Conservation (phyloP, 2,329 filamentous ascomycete species). For the Fusarium nygamai region DNA sequence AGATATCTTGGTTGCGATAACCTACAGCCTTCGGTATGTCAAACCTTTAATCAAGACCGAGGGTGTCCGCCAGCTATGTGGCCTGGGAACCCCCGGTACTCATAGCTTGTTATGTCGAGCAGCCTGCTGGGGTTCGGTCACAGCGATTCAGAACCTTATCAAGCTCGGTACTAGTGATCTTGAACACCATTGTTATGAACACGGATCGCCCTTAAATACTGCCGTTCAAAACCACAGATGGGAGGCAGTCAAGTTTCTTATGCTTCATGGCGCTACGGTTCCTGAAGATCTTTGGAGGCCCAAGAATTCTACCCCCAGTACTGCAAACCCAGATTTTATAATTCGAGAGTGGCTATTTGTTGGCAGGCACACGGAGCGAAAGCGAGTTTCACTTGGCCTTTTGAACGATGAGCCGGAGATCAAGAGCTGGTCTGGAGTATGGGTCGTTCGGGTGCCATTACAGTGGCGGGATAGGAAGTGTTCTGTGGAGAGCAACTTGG, state of each 20-base stretch:
- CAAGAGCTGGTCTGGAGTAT: background rate
- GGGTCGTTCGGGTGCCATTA: background rate
- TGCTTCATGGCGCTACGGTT: background rate
- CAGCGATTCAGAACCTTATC: background rate
- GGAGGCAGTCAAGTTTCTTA: background rate
- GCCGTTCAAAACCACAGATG: background rate
- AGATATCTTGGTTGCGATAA: fast-evolving
- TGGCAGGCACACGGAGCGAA: background rate
- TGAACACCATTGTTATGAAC: background rate
- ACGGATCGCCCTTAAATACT: background rate
- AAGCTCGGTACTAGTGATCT: background rate
- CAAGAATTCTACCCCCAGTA: background rate
- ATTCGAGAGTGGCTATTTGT: background rate
- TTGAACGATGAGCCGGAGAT: background rate
- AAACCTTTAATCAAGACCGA: background rate
- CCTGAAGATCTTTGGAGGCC: background rate
- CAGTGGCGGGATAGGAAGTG: background rate
- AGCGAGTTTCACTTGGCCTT: background rate
- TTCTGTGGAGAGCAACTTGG: background rate
- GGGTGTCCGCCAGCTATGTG: background rate
- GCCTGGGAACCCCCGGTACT: background rate
- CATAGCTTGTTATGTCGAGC: background rate
- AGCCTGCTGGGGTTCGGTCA: background rate
- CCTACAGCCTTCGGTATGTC: background rate
- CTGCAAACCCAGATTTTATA: background rate